Percentiles rank a stretch among this genome's conserved stretches.
Evolutionary conservation across 345 rosid genomes (phyloP).

Genomic region (Gossypium bickii): DNA sequence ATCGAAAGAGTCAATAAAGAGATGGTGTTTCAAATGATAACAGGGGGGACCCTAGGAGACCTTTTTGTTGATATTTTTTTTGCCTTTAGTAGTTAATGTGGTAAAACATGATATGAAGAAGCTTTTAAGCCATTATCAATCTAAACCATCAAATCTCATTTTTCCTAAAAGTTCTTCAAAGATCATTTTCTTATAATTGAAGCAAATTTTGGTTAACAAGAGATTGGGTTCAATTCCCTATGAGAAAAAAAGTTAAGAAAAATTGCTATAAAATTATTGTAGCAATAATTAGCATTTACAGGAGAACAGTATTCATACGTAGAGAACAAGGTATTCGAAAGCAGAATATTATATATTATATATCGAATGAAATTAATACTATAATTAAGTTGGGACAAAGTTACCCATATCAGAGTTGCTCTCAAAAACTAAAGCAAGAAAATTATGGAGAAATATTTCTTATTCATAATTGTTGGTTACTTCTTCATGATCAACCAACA

Average conservation of each 20-base stretch:
- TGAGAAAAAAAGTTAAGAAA: not conserved
- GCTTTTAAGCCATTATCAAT: conserved; percentile 21
- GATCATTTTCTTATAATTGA: conserved; percentile 28
- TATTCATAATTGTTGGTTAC: too few species aligned
- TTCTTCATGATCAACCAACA: too few species aligned
- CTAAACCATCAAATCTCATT: conserved; percentile 24
- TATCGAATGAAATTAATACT: too few species aligned
- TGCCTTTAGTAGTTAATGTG: conserved; percentile 20
- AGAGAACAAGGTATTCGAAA: conserved; percentile 17
- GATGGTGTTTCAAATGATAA: conserved; percentile 14
- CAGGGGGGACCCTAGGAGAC: conserved; percentile 11
- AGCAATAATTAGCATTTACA: conserved; percentile 17
- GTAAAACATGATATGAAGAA: not conserved
- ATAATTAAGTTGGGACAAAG: too few species aligned
- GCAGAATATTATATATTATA: too few species aligned
- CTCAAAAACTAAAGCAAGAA: too few species aligned
- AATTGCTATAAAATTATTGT: not conserved
- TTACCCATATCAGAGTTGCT: too few species aligned
- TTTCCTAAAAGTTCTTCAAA: not conserved
- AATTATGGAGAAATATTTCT: too few species aligned
- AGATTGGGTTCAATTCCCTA: not conserved
- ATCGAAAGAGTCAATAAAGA: conserved; percentile 17
- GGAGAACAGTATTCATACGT: conserved; percentile 23
- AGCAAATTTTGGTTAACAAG: conserved; percentile 12
- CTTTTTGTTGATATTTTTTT: conserved; percentile 21